Evolutionary conservation across 306 rosid species (phyloP).

Genomic region (Elaeagnus macrophylla): DNA sequence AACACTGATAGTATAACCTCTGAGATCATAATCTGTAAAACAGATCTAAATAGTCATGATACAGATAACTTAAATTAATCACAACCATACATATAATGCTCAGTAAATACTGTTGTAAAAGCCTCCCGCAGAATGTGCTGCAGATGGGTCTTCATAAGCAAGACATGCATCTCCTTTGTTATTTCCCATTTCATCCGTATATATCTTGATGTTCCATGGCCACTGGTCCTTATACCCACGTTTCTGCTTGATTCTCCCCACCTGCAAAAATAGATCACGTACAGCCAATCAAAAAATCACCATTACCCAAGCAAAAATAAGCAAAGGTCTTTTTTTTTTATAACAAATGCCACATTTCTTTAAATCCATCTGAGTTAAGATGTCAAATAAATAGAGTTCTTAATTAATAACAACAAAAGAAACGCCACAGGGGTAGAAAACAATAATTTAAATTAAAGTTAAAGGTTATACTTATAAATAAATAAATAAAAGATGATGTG

Average conservation of each 20-base stretch:
- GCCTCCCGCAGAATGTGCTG: slow-evolving; percentile 91
- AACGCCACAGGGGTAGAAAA: not conserved
- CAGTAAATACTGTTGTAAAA: slow-evolving; percentile 64
- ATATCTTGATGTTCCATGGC: slow-evolving; percentile 92
- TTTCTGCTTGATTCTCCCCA: slow-evolving; percentile 97
- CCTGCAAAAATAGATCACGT: slow-evolving; percentile 27
- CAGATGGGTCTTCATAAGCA: slow-evolving; percentile 91
- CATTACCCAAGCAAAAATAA: too few relatives aligned
- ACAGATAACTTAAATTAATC: not conserved
- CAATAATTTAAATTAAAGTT: not conserved
- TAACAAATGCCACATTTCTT: too few relatives aligned
- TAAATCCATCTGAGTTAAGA: too few relatives aligned
- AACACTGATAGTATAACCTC: slow-evolving; percentile 80
- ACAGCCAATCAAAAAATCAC: not conserved
- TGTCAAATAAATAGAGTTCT: too few relatives aligned
- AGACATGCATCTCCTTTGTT: slow-evolving; percentile 97
- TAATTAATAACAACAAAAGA: too few relatives aligned
- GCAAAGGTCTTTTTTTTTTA: not conserved
- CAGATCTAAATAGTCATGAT: slow-evolving; percentile 16
- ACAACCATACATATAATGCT: slow-evolving; percentile 1
- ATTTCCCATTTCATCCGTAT: slow-evolving; percentile 81
- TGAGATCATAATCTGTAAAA: slow-evolving; percentile 66
- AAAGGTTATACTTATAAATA: not conserved
- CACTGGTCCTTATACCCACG: slow-evolving; percentile 99
- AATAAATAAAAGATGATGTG: slow-evolving; percentile 3